phyloP scores from a whole-genome alignment of 768 basidiomycete genomes.

The Leucocoprinus leucothites region DNA sequence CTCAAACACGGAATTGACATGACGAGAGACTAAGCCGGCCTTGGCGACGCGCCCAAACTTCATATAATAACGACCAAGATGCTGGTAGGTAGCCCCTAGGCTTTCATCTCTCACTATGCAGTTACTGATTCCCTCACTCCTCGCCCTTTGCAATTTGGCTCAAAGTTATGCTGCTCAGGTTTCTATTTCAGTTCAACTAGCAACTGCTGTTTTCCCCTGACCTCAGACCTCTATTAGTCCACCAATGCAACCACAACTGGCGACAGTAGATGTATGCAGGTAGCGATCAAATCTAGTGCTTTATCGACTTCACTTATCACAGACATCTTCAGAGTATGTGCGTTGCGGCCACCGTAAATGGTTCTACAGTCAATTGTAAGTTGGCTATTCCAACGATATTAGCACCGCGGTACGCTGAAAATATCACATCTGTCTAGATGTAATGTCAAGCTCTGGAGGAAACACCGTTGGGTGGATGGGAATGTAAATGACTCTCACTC shows the following conservation, averaged over 20 bases:
- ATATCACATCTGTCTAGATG: slow-evolving; percentile 31
- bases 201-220: not conserved
- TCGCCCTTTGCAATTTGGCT: no score
- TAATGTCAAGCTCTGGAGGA: slow-evolving; percentile 41
- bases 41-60: slow-evolving; percentile 1
- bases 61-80: not conserved
- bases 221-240: not conserved
- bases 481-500: slow-evolving; percentile 40
- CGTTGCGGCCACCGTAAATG: slow-evolving; percentile 42
- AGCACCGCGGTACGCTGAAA: not conserved
- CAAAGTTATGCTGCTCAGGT: no score
- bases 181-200: not conserved
- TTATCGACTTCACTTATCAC: not conserved
- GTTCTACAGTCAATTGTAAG: slow-evolving; percentile 41
- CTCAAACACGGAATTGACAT: not conserved
- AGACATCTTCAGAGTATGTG: slow-evolving; percentile 40
- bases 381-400: not conserved
- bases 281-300: slow-evolving; percentile 14
- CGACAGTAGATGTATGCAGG: slow-evolving; percentile 27
- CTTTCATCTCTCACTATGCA: not conserved
- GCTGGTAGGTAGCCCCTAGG: no score
- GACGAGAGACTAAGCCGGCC: not conserved
- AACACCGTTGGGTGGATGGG: slow-evolving; percentile 55
- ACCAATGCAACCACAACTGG: slow-evolving; percentile 15
- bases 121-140: no score